Evolutionary conservation across 1,284 basidiomycete genomes (phyloP), one percentile per base, ranked within the genome.

Genomic region (Anthracocystis setariae): DNA sequence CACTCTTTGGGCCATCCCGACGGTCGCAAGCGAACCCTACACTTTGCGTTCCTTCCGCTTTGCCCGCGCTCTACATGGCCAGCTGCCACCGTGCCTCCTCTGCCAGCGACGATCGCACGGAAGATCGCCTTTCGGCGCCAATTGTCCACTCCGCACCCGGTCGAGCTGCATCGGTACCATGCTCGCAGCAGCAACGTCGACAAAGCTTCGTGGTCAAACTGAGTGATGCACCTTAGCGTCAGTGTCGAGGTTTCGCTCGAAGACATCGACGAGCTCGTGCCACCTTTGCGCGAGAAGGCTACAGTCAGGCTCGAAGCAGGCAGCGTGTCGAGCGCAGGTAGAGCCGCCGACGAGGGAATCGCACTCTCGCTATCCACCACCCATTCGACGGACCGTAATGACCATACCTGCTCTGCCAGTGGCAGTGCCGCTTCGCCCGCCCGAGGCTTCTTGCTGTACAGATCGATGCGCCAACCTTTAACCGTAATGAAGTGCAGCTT

Each of bases 401-500:
- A 44, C 67, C 68, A 72, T 5, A 25, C 44, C 8, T 49, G 55
- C n/a, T 70, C 61, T 0, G 60, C 60, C 17, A 57, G 25, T 12
- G 64, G 57, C 33, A 59, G 13, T 23, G 42, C 24, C 18, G 55
- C 54, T 29, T 63, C 66, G 1, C 67, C 64, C 21, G 53, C 44
- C 15, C 57, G 47, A 17, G 70, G 66, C 49, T 67, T 66, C 39
- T 74, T 72, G 10, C 70, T 46, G 33, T 70, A 73, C 46, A 79
- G 5, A 43, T 65, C 63, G 17, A 77, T 38, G 2, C 60, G 56
- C 66, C 73, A 63, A 3, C 73, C 76, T 32, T 70, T 66, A 17
- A 77, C 43, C 39, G 59, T 64, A 15, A 79, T 29, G 44, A 48
- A 79, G 13, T 74, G 75, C 50, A 77, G 45, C 55, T 77, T 79